Evolutionary conservation across 352 stramenopile genomes (phyloP).

Genomic region (Lagenidium sp.): DNA sequence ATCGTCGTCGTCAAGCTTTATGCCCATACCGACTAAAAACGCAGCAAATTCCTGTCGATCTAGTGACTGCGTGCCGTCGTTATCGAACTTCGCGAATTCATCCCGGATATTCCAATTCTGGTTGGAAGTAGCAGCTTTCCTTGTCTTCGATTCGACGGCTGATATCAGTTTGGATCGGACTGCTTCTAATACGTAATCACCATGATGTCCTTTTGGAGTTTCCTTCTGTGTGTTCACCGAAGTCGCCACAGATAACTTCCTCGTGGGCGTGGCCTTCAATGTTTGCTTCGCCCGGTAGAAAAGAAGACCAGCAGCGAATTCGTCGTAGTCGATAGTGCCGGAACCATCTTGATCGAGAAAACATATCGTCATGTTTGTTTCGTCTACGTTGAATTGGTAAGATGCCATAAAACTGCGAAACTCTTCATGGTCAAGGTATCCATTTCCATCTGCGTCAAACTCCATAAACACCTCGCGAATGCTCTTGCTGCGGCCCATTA

Average conservation of each 20-base stretch:
- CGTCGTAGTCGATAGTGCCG: slow-evolving; percentile 64
- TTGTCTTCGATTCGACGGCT: slow-evolving; percentile 1
- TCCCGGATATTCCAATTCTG: slow-evolving; percentile 8
- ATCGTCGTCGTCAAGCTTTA: slow-evolving; percentile 40
- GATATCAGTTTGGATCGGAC: slow-evolving; percentile 3
- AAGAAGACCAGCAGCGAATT: slow-evolving; percentile 55
- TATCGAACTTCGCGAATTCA: slow-evolving; percentile 44
- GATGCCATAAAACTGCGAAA: slow-evolving; percentile 61
- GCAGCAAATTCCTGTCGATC: slow-evolving; percentile 56
- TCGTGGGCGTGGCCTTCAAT: background rate
- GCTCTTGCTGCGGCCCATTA: slow-evolving; percentile 63
- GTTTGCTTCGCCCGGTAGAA: slow-evolving; percentile 32
- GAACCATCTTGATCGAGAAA: slow-evolving; percentile 50
- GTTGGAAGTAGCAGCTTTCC: background rate
- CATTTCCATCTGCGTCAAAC: slow-evolving; percentile 50
- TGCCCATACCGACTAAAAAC: slow-evolving; percentile 38
- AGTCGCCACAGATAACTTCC: background rate
- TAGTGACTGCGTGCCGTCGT: slow-evolving; percentile 31
- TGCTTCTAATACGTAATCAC: slow-evolving; percentile 4
- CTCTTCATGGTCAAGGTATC: slow-evolving; percentile 51
- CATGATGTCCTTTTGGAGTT: slow-evolving; percentile 1
- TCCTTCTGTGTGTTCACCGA: slow-evolving; percentile 3
- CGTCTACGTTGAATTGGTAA: slow-evolving; percentile 40
- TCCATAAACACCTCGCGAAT: slow-evolving; percentile 68
- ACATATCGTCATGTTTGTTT: slow-evolving; percentile 29